Evolutionary conservation across 441 rosid species (phyloP), one percentile per base, ranked within the genome.

Genomic region (Bruguiera hainesii): DNA sequence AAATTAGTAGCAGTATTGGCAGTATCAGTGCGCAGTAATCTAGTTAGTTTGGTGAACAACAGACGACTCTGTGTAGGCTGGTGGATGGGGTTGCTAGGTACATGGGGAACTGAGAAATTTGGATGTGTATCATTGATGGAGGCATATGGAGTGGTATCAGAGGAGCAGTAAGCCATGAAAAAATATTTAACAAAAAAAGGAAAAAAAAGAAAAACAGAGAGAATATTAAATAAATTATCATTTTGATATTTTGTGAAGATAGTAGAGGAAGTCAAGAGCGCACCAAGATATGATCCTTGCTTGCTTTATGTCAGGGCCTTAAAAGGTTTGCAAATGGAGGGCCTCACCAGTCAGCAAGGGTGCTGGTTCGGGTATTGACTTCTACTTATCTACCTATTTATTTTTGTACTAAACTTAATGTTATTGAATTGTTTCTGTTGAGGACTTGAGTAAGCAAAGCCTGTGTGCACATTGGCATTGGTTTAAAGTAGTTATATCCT

Each of bases 291-390:
- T 59, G 70, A 76, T 77, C 81, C 81, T 83, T 81, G 79, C 81
- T 83, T 81, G 79, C 64, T 78, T 56, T 29, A 26, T 71, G 79
- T 76, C 70, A n/a, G 68, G 76, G 69, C 60, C 64, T 39, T 42
- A 11, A 39, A 33, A 39, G 3, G 42, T 37, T 19, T n/a, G n/a
- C 18, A 25, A 13, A 33, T 26, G 26, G 49, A 46, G 68, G 69
- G 50, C 69, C 78, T 73, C 68, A 65, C 75, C 71, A 58, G 67
- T 48, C 16, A 59, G 86, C 80, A 73, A 81, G 82, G 85, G 73
- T 75, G 86, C 85, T 89, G 97, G 99, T 91, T 94, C 96, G 97
- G 96, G 98, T 78, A 91, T 91, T 94, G 98, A 94, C 99, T 94
- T 87, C 81, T 75, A 77, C 77, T 79, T 39, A 8, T 33, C 37